phyloP scores from a whole-genome alignment of 345 rosid species.

The Acer negundo region DNA sequence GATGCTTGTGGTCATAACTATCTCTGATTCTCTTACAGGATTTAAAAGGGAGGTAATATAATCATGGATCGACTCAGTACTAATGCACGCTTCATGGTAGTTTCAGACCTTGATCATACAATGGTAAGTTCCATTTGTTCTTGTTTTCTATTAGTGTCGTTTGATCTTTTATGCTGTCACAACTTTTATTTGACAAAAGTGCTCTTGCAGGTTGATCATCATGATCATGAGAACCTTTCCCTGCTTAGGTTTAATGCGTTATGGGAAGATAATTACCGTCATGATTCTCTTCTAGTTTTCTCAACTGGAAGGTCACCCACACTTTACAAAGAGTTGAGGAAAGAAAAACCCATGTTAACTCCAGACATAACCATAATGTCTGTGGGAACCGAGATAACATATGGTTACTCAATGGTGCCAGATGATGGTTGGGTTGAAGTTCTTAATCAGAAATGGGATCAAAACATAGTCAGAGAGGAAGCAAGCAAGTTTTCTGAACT shows the following conservation, averaged over 20 bases:
- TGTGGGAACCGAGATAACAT: slow-evolving; percentile 98
- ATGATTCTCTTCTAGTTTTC: slow-evolving; percentile 84
- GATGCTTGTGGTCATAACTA: not conserved
- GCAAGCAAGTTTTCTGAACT: slow-evolving; percentile 78
- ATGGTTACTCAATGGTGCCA: slow-evolving; percentile 79
- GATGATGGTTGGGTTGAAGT: slow-evolving; percentile 92
- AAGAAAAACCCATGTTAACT: slow-evolving; percentile 86
- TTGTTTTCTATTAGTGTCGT: slow-evolving; percentile 19
- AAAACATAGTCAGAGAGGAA: slow-evolving; percentile 69
- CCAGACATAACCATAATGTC: slow-evolving; percentile 97
- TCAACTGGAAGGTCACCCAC: slow-evolving; percentile 97
- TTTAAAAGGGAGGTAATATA: slow-evolving; percentile 16
- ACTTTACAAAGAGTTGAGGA: slow-evolving; percentile 67
- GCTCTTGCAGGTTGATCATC: slow-evolving; percentile 82
- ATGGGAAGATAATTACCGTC: slow-evolving; percentile 84
- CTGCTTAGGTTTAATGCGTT: slow-evolving; percentile 83
- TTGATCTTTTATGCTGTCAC: not conserved
- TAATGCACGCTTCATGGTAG: slow-evolving; percentile 86
- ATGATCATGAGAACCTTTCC: slow-evolving; percentile 79
- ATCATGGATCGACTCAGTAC: slow-evolving; percentile 70
- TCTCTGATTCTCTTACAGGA: slow-evolving; percentile 6
- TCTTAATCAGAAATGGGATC: slow-evolving; percentile 85
- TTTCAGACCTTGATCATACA: slow-evolving; percentile 96
- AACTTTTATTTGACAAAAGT: slow-evolving; percentile 12
- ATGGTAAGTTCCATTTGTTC: slow-evolving; percentile 52